Base-by-base conservation (phyloP, 352 stramenopile genomes). In the Thraustochytrium sp. region DNA sequence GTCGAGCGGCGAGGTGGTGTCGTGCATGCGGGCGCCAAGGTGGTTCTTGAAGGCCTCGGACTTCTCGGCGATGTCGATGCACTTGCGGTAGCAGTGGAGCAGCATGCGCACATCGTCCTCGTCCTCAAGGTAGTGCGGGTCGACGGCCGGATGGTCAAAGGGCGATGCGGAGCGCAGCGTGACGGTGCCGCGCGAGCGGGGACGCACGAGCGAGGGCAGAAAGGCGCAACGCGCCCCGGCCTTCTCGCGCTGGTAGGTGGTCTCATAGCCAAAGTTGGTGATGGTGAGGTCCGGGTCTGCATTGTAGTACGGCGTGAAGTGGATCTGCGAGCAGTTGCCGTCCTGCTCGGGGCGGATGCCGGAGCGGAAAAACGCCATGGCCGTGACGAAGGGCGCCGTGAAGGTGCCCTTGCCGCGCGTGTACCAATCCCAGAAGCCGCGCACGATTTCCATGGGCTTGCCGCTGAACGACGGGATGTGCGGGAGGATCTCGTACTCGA, bases 81-180 rank as follows among this genome's bases (percentile, higher is more conserved):
- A 75, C 37, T 53, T 49, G 26, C 46, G 40, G 63, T 75, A 75
- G 31, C 31, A 55, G 5, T n/a, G 29, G n/a, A n/a, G 8, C 0
- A 75, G 63, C 40, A 40, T 40, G n/a, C 26, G n/a, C 63, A 75
- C 0, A 2, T 75, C 63, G 23, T 75, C 36, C 2, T 36, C n/a
- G 8, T 75, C n/a, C 11, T 31, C 63, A 26, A 75, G 63, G 37
- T 82, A 82, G 34, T 82, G 21, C 26, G 46, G 72, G 53, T 82
- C 53, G 49, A 82, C 37, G 0, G 36, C 36, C 4, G 72, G 72
- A 26, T 21, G 29, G 29, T 82, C 72, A 48, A 42, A 72, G 16
- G 55, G 29, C 26, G 11, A 48, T 11, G 46, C 38, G 16, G 44
- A 48, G 1, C 36, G 36, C 26, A 82, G 55, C 21, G 5, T 37